Base-by-base conservation (phyloP, 2,329 filamentous ascomycete genomes). In the Botrytis paeoniae region DNA sequence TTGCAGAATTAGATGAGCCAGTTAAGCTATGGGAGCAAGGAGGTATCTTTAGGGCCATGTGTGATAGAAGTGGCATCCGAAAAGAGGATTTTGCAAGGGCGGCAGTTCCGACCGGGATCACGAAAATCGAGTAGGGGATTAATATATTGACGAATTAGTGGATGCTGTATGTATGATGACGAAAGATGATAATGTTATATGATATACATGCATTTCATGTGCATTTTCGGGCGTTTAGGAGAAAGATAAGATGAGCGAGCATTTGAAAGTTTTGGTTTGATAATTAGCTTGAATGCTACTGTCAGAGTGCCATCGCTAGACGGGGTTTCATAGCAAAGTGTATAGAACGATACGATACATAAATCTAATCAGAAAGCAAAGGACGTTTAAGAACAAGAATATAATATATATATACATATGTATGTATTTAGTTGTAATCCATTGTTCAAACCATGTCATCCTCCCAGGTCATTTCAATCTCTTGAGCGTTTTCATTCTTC, bases 1-100 rank as follows among this genome's bases (percentile, higher is more conserved):
- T 99, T 79, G 93, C 93, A 0, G 95, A 98, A 86, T 85, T 98
- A 75, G 96, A 93, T 79, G 87, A 88, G 22, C 96, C 96, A 3
- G 80, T 92, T 60, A 86, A 85, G 61, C 84, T 99, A 74, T 98
- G 92, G 86, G 87, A 91, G 74, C 83, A 86, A 64, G 89, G 88
- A 16, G 92, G 93, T 0, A 94, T 98, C 71, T 98, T 98, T 82
- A 83, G 85, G 73, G 82, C 86, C 77, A 91, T 91, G 89, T 91
- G 89, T 78, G 89, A 91, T 77, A 88, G 85, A 82, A 89, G 88
- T 77, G 89, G 89, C 14, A 81, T 82, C 43, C 68, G 80, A 22
- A 77, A 70, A 70, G 79, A 81, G 66, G 80, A 81, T 74, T 80
- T 81, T 71, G 70, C 63, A 32, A 59, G 62, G 22, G 70, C 45